These are phyloP conservation scores for Cystobasidium pallidum DNA, from an alignment of 1,284 basidiomycete genomes.

Conservation along the genomic window DNA sequence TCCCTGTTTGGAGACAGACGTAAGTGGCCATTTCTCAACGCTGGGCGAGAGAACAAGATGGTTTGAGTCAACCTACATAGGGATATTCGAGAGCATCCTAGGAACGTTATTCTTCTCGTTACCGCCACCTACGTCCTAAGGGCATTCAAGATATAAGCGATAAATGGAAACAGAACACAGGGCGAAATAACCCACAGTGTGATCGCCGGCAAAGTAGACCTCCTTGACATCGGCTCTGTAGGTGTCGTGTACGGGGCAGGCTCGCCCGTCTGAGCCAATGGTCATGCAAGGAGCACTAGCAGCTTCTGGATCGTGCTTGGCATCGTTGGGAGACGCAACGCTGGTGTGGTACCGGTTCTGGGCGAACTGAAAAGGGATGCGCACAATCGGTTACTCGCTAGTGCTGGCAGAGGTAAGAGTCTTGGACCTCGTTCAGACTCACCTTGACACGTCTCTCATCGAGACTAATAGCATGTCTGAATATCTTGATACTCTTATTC, in stretches of 20 bases:
- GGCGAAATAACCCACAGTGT: conserved; percentile 24
- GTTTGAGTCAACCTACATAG: conserved; percentile 2
- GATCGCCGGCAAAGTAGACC: conserved; percentile 32
- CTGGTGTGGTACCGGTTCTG: conserved; percentile 23
- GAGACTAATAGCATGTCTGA: conserved; percentile 32
- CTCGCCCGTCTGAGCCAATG: not conserved
- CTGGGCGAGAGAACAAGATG: not conserved
- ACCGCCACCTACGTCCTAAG: conserved; percentile 29
- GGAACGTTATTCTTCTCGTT: not conserved
- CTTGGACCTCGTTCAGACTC: too few species aligned
- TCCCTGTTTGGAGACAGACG: not conserved
- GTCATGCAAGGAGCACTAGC: not conserved
- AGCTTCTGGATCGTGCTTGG: conserved; percentile 12
- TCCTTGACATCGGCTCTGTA: conserved; percentile 30
- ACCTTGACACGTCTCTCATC: conserved; percentile 35
- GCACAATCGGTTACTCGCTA: not conserved
- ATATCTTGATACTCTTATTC: conserved; percentile 34
- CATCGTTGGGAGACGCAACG: not conserved
- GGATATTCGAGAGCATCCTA: conserved; percentile 22
- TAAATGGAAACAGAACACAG: too few species aligned
- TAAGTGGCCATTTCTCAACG: not conserved
- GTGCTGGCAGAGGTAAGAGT: too few species aligned
- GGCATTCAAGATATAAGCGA: too few species aligned
- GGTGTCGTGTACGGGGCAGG: not conserved
- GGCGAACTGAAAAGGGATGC: conserved; percentile 6